Evolutionary conservation across 805 yeast species (phyloP), one percentile per base, ranked within the genome.

Genomic region (Cyberlindnera samutprakarnensis): DNA sequence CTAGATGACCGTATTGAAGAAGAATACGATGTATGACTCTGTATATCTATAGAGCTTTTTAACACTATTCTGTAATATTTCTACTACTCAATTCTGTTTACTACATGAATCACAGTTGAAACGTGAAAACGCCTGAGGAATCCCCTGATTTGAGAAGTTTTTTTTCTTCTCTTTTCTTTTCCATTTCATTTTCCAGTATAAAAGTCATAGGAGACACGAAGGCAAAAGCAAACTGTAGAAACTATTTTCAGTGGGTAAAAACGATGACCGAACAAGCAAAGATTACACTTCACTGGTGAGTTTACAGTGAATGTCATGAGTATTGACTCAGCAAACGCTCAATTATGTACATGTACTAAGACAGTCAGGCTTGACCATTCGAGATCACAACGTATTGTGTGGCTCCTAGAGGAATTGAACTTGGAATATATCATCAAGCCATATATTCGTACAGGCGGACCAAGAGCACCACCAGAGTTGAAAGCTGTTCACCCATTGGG

Each of bases 391-490:
- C 62, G 87, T 33, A 62, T 78, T 8, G 47, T 72, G 19, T 80
- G 85, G 82, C 55, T 75, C 28, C 56, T 81, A n/a, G 84, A 78
- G 38, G 70, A 75, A 31, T 56, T 81, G 11, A 62, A 61, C 10
- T 47, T 78, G 6, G 70, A 70, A 17, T 80, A 75, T 46, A 71
- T 68, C 11, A 54, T 77, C 14, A 67, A 72, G 40, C 47, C 67
- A 3, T 76, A 72, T 51, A 54, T 66, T 35, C 64, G 87, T 30
- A 25, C 14, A 11, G 60, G 70, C 39, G 54, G 58, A 7, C 59
- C 63, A 14, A 62, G 63, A 54, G 75, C 76, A 1, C 74, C 72
- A 7, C 57, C 58, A 2, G 74, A 60, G 23, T 52, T 78, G 24
- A 61, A 61, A 37, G 58, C 68, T 24, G 56, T 76, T 9, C 81